phyloP scores from a whole-genome alignment of 129 eudicot species.

The Helianthus tuberosus region DNA sequence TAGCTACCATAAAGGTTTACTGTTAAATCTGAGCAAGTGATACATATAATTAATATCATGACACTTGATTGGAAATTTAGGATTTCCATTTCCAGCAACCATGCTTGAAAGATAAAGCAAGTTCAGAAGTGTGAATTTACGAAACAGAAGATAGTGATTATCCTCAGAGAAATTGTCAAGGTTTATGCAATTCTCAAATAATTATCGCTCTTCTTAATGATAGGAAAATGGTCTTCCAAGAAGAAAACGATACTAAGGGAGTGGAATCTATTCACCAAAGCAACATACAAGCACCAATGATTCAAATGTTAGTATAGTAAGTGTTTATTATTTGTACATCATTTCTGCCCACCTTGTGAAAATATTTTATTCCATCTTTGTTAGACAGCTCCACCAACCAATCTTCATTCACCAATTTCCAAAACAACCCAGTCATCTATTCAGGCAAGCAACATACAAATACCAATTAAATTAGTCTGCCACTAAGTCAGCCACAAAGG shows the following conservation, averaged over 20 bases:
- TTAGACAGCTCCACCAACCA: slow-evolving; percentile 6
- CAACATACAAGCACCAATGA: too few species aligned
- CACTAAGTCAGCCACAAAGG: background rate
- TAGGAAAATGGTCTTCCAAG: background rate
- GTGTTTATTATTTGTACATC: background rate
- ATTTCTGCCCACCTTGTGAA: background rate
- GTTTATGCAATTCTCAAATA: slow-evolving; percentile 6
- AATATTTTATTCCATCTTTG: background rate
- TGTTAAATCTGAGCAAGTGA: background rate
- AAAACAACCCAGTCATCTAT: slow-evolving; percentile 3
- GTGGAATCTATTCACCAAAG: background rate
- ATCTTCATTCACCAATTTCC: background rate
- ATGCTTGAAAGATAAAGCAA: background rate
- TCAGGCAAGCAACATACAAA: slow-evolving; percentile 15
- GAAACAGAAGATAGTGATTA: background rate
- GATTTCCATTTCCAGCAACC: slow-evolving; percentile 14
- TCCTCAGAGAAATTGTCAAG: background rate
- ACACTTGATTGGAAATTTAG: background rate
- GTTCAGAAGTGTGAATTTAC: slow-evolving; percentile 2
- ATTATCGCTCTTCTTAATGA: background rate
- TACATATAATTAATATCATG: background rate
- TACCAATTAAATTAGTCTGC: background rate
- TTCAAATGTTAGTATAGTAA: background rate
- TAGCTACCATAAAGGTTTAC: slow-evolving; percentile 9
- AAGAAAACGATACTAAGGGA: slow-evolving; percentile 3